Conservation (phyloP, 2,329 filamentous ascomycete genomes). For the Fusarium pininemorale region DNA sequence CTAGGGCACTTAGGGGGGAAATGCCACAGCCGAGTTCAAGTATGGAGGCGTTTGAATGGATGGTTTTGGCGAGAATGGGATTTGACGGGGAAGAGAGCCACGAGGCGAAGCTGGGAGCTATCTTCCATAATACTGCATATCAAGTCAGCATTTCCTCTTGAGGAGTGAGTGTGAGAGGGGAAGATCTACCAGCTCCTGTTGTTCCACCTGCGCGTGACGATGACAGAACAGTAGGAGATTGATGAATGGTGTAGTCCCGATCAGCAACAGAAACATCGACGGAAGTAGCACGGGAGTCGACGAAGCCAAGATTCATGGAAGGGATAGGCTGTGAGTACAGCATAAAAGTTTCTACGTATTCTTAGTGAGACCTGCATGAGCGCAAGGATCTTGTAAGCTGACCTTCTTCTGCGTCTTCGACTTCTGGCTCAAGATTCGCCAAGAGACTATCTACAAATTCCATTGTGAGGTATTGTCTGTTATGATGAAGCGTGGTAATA, state of each 20-base stretch:
- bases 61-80: slow-evolving; percentile 62
- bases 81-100: slow-evolving; percentile 77
- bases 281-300: slow-evolving; percentile 73
- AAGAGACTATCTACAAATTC: slow-evolving; percentile 38
- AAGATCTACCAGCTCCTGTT: slow-evolving; percentile 59
- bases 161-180: not conserved
- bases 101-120: slow-evolving; percentile 82
- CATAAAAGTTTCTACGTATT: slow-evolving; percentile 79
- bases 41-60: slow-evolving; percentile 66
- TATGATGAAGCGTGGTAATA: not conserved
- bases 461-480: slow-evolving; percentile 2
- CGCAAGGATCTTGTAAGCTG: not conserved
- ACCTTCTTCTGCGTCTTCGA: slow-evolving; percentile 62
- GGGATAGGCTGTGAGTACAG: slow-evolving; percentile 82
- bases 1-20: slow-evolving; percentile 79
- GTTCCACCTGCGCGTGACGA: slow-evolving; percentile 74
- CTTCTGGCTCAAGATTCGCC: slow-evolving; percentile 52
- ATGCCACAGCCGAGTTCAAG: slow-evolving; percentile 92
- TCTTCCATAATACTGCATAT: slow-evolving; percentile 82
- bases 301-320: slow-evolving; percentile 83
- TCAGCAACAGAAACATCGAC: slow-evolving; percentile 75
- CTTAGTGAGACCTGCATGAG: slow-evolving; percentile 8
- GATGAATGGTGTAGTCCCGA: slow-evolving; percentile 78
- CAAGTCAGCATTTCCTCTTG: slow-evolving; percentile 5
- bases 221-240: slow-evolving; percentile 83